Conservation (phyloP, 192 early-diverging fungal genomes). For the Mortierella hygrophila region DNA sequence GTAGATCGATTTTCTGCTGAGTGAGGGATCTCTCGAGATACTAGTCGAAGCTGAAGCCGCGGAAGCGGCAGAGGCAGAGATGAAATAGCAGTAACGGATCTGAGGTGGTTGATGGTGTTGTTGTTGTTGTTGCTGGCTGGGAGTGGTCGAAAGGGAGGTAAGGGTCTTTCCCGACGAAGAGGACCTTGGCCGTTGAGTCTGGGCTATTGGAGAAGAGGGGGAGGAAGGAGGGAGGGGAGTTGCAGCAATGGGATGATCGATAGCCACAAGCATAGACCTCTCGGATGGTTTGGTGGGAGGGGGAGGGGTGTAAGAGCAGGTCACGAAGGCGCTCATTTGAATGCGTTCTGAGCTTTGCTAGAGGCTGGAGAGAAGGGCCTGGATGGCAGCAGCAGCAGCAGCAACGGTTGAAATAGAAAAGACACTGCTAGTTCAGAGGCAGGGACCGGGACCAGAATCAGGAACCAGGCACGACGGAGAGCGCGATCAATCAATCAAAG, state of each 20-base stretch:
- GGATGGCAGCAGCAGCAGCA: neutral
- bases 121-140: neutral
- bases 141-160: neutral
- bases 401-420: neutral
- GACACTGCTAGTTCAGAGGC: neutral
- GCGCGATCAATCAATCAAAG: neutral
- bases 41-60: constrained; percentile 7
- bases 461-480: neutral
- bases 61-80: constrained; percentile 28
- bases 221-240: constrained; percentile 34
- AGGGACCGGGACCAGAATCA: neutral
- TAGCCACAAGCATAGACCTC: constrained; percentile 7
- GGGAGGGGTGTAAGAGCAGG: constrained; percentile 48
- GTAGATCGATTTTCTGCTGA: constrained; percentile 23
- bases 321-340: constrained; percentile 30
- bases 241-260: constrained; percentile 28
- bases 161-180: constrained; percentile 3
- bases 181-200: constrained; percentile 3
- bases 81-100: constrained; percentile 56
- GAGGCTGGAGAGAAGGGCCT: neutral
- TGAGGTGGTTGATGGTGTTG: constrained; percentile 13
- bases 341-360: neutral
- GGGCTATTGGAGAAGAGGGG: neutral
- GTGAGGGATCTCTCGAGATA: constrained; percentile 13
- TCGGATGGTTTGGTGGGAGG: constrained; percentile 27